A percentile compares a stretch with the other conserved stretches of the same genome.
phyloP scores from a whole-genome alignment of 1,139 yeast genomes.

The Lodderomyces orthopsilosis region DNA sequence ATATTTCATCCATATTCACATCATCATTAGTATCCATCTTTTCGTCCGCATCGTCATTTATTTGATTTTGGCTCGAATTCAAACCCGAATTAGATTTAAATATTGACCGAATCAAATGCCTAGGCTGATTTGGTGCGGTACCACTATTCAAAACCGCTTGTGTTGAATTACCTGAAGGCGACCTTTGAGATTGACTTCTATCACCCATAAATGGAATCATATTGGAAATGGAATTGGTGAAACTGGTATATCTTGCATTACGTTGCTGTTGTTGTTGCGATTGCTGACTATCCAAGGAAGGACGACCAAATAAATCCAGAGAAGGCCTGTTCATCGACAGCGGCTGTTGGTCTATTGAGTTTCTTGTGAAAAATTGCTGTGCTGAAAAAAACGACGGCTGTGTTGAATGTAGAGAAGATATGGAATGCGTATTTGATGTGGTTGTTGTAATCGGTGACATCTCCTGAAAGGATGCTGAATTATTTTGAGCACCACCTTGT shows the following conservation, averaged over 20 bases:
- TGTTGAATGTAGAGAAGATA: slow-evolving; percentile 40
- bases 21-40: slow-evolving; percentile 10
- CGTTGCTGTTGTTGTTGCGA: slow-evolving; percentile 18
- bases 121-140: slow-evolving; percentile 21
- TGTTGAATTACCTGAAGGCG: slow-evolving; percentile 14
- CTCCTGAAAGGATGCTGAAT: slow-evolving; percentile 20
- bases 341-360: slow-evolving; percentile 35
- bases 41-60: not conserved
- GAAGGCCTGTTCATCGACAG: slow-evolving; percentile 32
- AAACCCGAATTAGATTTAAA: slow-evolving; percentile 23
- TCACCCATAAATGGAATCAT: slow-evolving; percentile 48
- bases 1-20: slow-evolving; percentile 10
- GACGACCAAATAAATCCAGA: slow-evolving; percentile 26
- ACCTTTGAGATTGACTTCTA: slow-evolving; percentile 24
- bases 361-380: slow-evolving; percentile 39
- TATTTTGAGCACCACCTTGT: slow-evolving; percentile 4
- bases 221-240: slow-evolving; percentile 39
- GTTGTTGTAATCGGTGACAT: slow-evolving; percentile 47
- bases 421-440: slow-evolving; percentile 44
- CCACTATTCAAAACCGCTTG: slow-evolving; percentile 6
- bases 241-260: slow-evolving; percentile 31
- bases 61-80: slow-evolving; percentile 1
- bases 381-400: slow-evolving; percentile 49
- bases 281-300: slow-evolving; percentile 19
- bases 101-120: slow-evolving; percentile 42